A percentile compares a stretch with the other conserved stretches of the same genome.
These are phyloP conservation scores for Tolypocladium guangdongense DNA, from an alignment of 2,329 filamentous ascomycete genomes.

Conservation along the genomic window DNA sequence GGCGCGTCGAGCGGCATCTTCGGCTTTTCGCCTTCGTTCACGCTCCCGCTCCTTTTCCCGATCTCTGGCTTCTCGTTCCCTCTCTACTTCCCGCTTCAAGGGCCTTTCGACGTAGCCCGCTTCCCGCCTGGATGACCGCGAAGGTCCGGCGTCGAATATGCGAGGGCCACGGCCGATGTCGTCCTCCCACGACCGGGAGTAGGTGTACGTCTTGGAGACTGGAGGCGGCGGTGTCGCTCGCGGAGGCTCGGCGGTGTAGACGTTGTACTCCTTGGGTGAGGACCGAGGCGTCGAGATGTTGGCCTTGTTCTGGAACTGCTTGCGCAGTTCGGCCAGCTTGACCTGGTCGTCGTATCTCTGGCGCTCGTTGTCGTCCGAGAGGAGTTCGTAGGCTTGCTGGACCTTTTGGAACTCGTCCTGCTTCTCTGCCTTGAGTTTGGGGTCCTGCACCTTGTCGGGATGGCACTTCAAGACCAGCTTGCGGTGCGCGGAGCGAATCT, in stretches of 20 bases:
- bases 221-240: constrained; percentile 12
- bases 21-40: constrained; percentile 8
- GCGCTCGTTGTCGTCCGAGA: constrained; percentile 66
- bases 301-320: constrained; percentile 34
- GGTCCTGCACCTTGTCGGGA: constrained; percentile 81
- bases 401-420: constrained; percentile 85
- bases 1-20: constrained; percentile 16
- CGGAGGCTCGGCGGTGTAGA: constrained; percentile 38
- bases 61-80: constrained; percentile 16
- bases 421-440: constrained; percentile 63
- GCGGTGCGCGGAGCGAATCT: constrained; percentile 71
- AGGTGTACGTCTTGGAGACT: constrained; percentile 22
- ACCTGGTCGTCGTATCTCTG: constrained; percentile 69
- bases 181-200: constrained; percentile 36
- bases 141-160: constrained; percentile 29
- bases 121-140: constrained; percentile 30
- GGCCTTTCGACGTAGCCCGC: constrained; percentile 36
- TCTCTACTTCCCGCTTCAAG: constrained; percentile 31
- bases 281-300: constrained; percentile 34
- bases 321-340: constrained; percentile 54
- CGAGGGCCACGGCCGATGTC: constrained; percentile 26
- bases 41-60: constrained; percentile 12
- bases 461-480: constrained; percentile 84
- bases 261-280: constrained; percentile 30
- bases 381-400: constrained; percentile 83